A percentile compares a stretch with the other conserved stretches of the same genome.
phyloP scores from a whole-genome alignment of 192 early-diverging fungal species.

The Backusella sp. region DNA sequence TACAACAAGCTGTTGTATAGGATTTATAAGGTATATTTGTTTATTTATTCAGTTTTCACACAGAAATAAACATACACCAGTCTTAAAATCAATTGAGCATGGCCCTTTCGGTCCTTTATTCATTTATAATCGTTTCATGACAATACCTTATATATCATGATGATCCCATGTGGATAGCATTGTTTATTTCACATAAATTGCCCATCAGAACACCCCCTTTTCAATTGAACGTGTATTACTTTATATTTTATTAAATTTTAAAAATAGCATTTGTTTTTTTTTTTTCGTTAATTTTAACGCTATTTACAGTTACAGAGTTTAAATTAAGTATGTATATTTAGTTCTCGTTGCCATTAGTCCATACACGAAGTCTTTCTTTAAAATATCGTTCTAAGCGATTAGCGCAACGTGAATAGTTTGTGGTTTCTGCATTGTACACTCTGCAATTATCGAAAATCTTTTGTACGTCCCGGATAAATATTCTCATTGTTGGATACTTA shows the following conservation, averaged over 20 bases:
- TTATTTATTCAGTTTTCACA: no score
- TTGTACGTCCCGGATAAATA: slow-evolving; percentile 81
- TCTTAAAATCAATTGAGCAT: no score
- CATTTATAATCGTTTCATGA: no score
- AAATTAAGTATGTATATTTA: background rate
- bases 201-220: background rate
- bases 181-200: no score
- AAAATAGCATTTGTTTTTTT: background rate
- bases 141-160: no score
- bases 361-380: slow-evolving; percentile 63
- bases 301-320: background rate
- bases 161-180: no score
- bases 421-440: slow-evolving; percentile 87
- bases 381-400: slow-evolving; percentile 76
- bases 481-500: slow-evolving; percentile 76
- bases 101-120: no score
- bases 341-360: slow-evolving; percentile 7
- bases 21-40: no score
- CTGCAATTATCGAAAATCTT: slow-evolving; percentile 95
- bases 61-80: no score
- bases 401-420: slow-evolving; percentile 81
- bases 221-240: background rate
- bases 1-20: no score
- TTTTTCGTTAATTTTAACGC: background rate
- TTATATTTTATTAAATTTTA: background rate